Conservation (phyloP, 805 yeast species). For the Candida coquimbonensis region DNA sequence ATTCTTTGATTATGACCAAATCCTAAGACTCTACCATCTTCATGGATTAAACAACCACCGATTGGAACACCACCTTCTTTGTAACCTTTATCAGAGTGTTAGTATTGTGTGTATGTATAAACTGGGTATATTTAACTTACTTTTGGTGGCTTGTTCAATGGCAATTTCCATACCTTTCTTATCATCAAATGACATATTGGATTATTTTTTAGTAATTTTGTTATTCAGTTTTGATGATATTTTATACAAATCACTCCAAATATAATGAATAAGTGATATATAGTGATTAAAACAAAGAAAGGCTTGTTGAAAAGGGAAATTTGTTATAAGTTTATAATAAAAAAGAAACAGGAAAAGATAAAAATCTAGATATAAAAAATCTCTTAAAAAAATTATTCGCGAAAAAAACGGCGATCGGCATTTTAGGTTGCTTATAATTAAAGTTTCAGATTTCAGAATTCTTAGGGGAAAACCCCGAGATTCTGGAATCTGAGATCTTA, state of each 20-base stretch:
- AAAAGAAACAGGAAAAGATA: too few relatives aligned
- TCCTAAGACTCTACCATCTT: slow-evolving; percentile 77
- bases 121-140: slow-evolving; percentile 23
- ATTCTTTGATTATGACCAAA: slow-evolving; percentile 87
- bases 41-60: slow-evolving; percentile 66
- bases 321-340: too few relatives aligned
- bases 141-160: slow-evolving; percentile 59
- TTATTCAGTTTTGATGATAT: neutral
- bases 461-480: too few relatives aligned
- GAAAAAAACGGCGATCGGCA: too few relatives aligned
- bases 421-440: too few relatives aligned
- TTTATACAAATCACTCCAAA: neutral
- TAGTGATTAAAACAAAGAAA: neutral
- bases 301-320: neutral
- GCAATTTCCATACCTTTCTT: slow-evolving; percentile 61
- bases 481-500: too few relatives aligned
- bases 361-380: too few relatives aligned
- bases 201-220: too few relatives aligned
- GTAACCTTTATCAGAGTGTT: slow-evolving; percentile 35
- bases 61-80: slow-evolving; percentile 15
- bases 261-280: too few relatives aligned
- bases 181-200: slow-evolving; percentile 51
- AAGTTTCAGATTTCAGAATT: too few relatives aligned
- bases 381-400: too few relatives aligned
- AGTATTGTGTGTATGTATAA: neutral